Percentiles rank a stretch among this genome's conserved stretches.
Evolutionary conservation across 805 yeast genomes (phyloP).

Genomic region (Wickerhamiella azyma): DNA sequence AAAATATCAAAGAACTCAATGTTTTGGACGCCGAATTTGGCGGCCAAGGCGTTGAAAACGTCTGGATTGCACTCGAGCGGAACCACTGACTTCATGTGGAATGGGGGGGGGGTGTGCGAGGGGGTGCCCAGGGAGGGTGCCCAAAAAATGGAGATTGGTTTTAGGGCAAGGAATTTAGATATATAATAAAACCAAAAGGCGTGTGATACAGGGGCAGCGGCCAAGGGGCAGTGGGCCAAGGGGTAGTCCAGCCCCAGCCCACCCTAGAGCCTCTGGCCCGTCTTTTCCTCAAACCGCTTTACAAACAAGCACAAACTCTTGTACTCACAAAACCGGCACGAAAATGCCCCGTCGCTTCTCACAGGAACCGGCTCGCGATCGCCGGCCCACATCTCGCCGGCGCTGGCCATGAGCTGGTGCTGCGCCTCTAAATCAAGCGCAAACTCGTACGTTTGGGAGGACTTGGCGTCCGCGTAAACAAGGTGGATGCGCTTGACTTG

Average conservation of each 20-base stretch:
- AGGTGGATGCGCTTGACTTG: neutral
- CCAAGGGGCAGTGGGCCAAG: no score
- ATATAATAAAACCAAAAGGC: no score
- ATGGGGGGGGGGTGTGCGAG: neutral
- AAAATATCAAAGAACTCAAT: constrained; percentile 65
- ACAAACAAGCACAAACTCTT: neutral
- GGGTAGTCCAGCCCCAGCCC: no score
- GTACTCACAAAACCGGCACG: constrained; percentile 2
- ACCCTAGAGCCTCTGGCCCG: no score
- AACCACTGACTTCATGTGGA: constrained; percentile 31
- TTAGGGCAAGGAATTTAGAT: no score
- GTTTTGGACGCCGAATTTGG: constrained; percentile 50
- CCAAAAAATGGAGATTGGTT: no score
- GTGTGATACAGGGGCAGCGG: no score
- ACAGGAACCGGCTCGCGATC: constrained; percentile 2
- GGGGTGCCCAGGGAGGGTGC: neutral
- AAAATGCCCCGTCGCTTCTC: neutral
- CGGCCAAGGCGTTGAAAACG: constrained; percentile 58
- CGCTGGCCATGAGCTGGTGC: neutral
- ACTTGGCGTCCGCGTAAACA: neutral
- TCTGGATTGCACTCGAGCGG: constrained; percentile 89
- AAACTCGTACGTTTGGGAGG: neutral
- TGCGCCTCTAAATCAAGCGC: neutral
- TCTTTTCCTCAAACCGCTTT: neutral
- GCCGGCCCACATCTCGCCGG: constrained; percentile 4